phyloP scores from a whole-genome alignment of 169 alveolate genomes.

The Sarcocystis neurona region DNA sequence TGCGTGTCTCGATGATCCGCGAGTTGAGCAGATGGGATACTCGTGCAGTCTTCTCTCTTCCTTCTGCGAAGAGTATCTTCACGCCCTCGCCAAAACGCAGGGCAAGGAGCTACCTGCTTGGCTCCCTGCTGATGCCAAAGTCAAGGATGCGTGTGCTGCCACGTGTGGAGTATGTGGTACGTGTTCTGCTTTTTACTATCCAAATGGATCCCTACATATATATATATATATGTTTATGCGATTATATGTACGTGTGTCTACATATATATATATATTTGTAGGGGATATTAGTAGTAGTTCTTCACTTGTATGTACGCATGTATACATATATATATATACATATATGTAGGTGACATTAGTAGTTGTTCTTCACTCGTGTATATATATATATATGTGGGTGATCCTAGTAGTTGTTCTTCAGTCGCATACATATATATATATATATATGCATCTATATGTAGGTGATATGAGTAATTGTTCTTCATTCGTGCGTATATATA shows the following conservation, averaged over 20 bases:
- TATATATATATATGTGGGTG: no score
- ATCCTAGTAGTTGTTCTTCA: no score
- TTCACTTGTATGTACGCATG: not conserved
- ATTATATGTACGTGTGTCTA: not conserved
- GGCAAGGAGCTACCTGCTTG: constrained; percentile 55
- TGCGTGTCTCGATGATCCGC: constrained; percentile 28
- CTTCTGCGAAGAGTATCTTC: constrained; percentile 48
- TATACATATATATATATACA: no score
- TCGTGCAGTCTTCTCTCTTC: constrained; percentile 41
- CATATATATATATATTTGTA: no score
- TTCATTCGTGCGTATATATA: no score
- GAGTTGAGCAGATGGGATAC: constrained; percentile 57
- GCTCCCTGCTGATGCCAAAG: constrained; percentile 53
- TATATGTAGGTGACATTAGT: not conserved
- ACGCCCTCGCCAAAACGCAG: constrained; percentile 58
- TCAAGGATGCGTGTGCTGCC: constrained; percentile 62
- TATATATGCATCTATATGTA: no score
- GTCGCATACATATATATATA: no score
- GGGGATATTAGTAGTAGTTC: not conserved
- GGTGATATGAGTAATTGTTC: no score
- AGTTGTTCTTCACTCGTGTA: not conserved
- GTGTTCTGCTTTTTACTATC: not conserved
- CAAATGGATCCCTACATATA: not conserved
- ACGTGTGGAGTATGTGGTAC: constrained; percentile 53
- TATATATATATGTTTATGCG: no score